Percentiles rank a stretch among this genome's conserved stretches.
These are phyloP conservation scores for Diaporthe citriasiana DNA, from an alignment of 2,329 filamentous ascomycete genomes.

Conservation along the genomic window DNA sequence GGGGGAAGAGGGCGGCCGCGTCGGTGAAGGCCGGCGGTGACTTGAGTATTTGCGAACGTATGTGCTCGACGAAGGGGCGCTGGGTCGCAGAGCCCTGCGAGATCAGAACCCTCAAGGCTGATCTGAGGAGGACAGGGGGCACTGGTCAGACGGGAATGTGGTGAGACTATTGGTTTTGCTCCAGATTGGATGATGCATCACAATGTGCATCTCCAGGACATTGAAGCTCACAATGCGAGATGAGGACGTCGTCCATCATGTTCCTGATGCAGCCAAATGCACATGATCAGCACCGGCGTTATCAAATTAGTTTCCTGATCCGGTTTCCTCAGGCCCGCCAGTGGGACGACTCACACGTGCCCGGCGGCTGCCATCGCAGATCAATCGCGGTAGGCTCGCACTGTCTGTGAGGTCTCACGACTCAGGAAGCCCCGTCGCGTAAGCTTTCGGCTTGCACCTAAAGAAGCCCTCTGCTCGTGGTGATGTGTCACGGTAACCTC, in stretches of 20 bases:
- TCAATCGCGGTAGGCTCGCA: background rate
- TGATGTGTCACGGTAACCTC: constrained; percentile 12
- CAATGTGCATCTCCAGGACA: background rate
- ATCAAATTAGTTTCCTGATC: constrained; percentile 20
- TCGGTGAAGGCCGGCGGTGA: constrained; percentile 44
- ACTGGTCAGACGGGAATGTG: constrained; percentile 44
- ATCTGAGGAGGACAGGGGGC: constrained; percentile 51
- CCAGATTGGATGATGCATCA: background rate
- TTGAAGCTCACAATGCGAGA: constrained; percentile 51
- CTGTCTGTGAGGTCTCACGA: constrained; percentile 14
- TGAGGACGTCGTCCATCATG: constrained; percentile 59
- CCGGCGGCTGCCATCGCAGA: constrained; percentile 26
- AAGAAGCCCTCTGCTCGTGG: background rate
- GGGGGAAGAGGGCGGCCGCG: constrained; percentile 47
- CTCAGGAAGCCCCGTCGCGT: constrained; percentile 6
- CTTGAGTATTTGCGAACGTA: constrained; percentile 49
- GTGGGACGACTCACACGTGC: constrained; percentile 36
- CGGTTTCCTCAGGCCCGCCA: background rate
- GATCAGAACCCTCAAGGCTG: constrained; percentile 52
- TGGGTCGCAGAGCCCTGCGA: constrained; percentile 51
- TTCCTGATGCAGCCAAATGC: constrained; percentile 47
- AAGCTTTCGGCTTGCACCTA: constrained; percentile 1
- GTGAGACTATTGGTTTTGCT: background rate
- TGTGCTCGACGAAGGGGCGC: constrained; percentile 52
- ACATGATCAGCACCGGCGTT: constrained; percentile 28